Conservation (phyloP, 768 basidiomycete genomes). For the Russula ochroleuca region DNA sequence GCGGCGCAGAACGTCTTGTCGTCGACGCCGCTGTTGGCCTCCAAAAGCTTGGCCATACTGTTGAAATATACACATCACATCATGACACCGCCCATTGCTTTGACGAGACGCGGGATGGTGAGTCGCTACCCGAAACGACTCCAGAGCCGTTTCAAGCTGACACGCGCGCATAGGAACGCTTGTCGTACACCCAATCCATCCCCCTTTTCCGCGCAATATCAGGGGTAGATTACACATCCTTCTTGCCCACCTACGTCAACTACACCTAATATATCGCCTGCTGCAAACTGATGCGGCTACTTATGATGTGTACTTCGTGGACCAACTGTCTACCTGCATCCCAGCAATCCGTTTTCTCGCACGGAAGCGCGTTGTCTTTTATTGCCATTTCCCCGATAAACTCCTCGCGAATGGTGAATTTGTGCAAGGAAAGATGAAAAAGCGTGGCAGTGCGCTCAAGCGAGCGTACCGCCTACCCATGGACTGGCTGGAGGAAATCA, state of each 20-base stretch:
- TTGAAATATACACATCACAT: conserved; percentile 90
- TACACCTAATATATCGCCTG: conserved; percentile 74
- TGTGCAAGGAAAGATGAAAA: conserved; percentile 49
- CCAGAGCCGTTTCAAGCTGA: neutral
- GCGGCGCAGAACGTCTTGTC: conserved; percentile 91
- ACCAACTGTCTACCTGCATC: conserved; percentile 90
- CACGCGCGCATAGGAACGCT: conserved; percentile 58
- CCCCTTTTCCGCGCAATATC: conserved; percentile 78
- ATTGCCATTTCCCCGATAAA: conserved; percentile 98
- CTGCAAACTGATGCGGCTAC: conserved; percentile 44
- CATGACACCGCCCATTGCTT: conserved; percentile 87
- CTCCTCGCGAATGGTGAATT: conserved; percentile 70
- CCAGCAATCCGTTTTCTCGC: conserved; percentile 70
- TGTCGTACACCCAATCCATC: conserved; percentile 61
- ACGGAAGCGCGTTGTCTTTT: conserved; percentile 85
- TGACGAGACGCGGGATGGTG: conserved; percentile 90
- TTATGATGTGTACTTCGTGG: conserved; percentile 89
- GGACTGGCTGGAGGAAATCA: conserved; percentile 85
- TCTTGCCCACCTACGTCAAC: conserved; percentile 82
- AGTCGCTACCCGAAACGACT: conserved; percentile 24
- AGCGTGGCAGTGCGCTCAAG: conserved; percentile 53
- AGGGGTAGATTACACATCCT: conserved; percentile 83
- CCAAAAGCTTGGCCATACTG: conserved; percentile 75
- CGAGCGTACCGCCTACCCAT: conserved; percentile 80
- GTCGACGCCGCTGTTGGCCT: conserved; percentile 93